These are phyloP conservation scores for Fagus crenata DNA, from an alignment of 306 rosid species.

Conservation along the genomic window DNA sequence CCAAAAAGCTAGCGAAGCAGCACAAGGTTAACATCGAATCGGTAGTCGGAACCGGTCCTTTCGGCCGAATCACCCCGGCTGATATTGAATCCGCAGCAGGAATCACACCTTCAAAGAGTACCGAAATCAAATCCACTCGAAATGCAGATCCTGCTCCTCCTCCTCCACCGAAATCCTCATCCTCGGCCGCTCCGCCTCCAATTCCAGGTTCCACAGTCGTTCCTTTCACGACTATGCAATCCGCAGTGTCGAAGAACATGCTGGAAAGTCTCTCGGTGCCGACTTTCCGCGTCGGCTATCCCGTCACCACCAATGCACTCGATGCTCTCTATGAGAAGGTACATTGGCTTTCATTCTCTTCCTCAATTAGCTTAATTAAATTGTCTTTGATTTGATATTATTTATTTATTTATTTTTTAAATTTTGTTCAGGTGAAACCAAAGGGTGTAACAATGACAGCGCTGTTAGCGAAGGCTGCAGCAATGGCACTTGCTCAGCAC, in stretches of 20 bases:
- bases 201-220: constrained; percentile 78
- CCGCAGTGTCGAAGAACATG: constrained; percentile 87
- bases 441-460: constrained; percentile 97
- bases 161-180: constrained; percentile 37
- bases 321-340: constrained; percentile 76
- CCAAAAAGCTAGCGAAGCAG: constrained; percentile 88
- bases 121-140: constrained; percentile 16
- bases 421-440: constrained; percentile 62
- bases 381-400: neutral
- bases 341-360: neutral
- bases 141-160: neutral
- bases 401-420: too few species aligned
- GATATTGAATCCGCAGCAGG: constrained; percentile 85
- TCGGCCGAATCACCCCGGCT: constrained; percentile 70
- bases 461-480: constrained; percentile 78
- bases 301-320: constrained; percentile 65
- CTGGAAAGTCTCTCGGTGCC: constrained; percentile 84
- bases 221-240: constrained; percentile 90
- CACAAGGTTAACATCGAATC: constrained; percentile 70
- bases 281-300: constrained; percentile 78
- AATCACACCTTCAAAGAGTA: constrained; percentile 47
- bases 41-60: constrained; percentile 68
- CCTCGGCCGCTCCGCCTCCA: constrained; percentile 36
- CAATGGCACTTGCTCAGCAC: constrained; percentile 82
- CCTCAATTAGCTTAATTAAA: neutral